Base-by-base conservation (phyloP, 179 eudicot species). In the Spergularia azorica region DNA sequence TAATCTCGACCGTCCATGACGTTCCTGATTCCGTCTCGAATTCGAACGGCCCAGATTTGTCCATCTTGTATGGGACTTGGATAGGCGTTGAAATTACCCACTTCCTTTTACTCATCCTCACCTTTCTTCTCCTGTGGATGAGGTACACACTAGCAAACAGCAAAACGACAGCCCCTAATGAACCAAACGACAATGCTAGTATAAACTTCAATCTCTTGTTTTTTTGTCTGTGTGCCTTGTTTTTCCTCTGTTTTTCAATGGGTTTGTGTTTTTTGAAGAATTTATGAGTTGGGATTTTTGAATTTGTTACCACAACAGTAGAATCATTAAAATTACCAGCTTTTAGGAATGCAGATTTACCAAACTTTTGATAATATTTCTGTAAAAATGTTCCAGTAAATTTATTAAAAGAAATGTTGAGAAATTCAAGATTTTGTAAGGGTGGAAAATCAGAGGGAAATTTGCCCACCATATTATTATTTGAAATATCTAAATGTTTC, bases 1-100 rank as follows among this genome's bases (percentile, higher is more conserved):
- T 83, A 51, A 95, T 78, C 50, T 93, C 98, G 0, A 88, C 98
- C 1, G 87, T 87, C 99, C 99, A 95, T 12, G 92, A 85, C 5
- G 92, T 72, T 2, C 99, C 98, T 62, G 99, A 90, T 67, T 86
- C 96, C 0, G 96, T 91, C 56, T 91, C 94, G 78, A 95, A 95
- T 12, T 87, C 75, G 79, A 93, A 93, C 69, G 99, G 99, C 36
- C 99, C 99, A 12, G 97, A 91, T 84, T 84, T 91, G 1, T 91
- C 98, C 21, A 87, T 70, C 76, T 89, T 88, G 79, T 76, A 87
- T 0, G 88, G 84, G 0, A 71, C 26, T 71, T 88, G 89, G 0
- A 80, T 67, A 1, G 98, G 98, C 39, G 82, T 89, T 6, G 97
- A 94, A 36, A 94, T 94, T 16, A 90, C 89, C 98, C 97, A 94